Evolutionary conservation across 768 basidiomycete genomes (phyloP).

Genomic region (Boletus patriciae): DNA sequence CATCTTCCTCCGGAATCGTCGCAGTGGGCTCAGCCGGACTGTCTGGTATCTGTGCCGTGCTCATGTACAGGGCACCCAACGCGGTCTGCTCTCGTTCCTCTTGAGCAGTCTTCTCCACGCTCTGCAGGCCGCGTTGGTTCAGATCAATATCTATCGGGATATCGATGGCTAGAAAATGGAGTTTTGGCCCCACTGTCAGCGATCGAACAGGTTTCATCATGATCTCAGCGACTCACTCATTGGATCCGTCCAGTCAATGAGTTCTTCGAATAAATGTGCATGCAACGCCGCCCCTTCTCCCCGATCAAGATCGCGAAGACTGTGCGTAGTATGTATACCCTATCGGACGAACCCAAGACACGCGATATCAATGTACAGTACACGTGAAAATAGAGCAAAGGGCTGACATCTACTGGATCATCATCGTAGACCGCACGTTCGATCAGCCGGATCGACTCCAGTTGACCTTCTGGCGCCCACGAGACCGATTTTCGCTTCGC

Average conservation of each 20-base stretch:
- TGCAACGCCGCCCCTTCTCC: conserved; percentile 86
- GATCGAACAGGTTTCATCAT: conserved; percentile 18
- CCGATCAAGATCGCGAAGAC: conserved; percentile 82
- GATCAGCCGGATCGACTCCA: conserved; percentile 76
- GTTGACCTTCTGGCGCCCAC: conserved; percentile 72
- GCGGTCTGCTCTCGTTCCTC: conserved; percentile 79
- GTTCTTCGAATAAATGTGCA: conserved; percentile 80
- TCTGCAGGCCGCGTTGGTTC: conserved; percentile 59
- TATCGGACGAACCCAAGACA: conserved; percentile 44
- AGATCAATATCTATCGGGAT: conserved; percentile 58
- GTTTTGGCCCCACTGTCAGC: conserved; percentile 17
- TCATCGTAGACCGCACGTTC: conserved; percentile 88
- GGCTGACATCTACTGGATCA: conserved; percentile 83
- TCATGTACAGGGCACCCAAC: conserved; percentile 73
- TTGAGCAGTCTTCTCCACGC: conserved; percentile 67
- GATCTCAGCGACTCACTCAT: conserved; percentile 54
- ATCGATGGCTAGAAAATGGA: conserved; percentile 50
- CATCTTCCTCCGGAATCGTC: conserved; percentile 65
- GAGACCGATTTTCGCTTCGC: conserved; percentile 77
- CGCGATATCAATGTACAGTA: conserved; percentile 54
- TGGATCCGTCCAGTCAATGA: conserved; percentile 84
- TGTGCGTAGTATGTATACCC: conserved; percentile 71
- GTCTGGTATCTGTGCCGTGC: conserved; percentile 69
- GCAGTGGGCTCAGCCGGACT: conserved; percentile 67
- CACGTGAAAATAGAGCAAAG: conserved; percentile 41